Percentiles rank a stretch among this genome's conserved stretches.
phyloP scores from a whole-genome alignment of 768 basidiomycete species.

The Auriscalpium vulgare region DNA sequence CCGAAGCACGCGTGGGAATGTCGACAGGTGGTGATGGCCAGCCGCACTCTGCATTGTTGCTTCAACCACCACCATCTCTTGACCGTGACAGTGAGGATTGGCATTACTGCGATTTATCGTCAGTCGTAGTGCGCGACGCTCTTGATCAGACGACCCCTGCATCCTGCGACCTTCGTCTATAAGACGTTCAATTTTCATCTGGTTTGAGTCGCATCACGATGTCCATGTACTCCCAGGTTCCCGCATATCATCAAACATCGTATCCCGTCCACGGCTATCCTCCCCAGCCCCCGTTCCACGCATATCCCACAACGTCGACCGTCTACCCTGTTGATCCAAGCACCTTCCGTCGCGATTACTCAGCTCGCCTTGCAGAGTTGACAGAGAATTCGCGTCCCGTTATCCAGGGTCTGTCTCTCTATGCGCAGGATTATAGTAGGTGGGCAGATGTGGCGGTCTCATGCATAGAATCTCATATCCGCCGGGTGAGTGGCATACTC shows the following conservation, averaged over 20 bases:
- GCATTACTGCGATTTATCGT: background rate
- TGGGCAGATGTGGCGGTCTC: slow-evolving; percentile 75
- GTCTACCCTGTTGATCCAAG: slow-evolving; percentile 53
- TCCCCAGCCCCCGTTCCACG: slow-evolving; percentile 39
- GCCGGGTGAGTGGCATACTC: slow-evolving; percentile 61
- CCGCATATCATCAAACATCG: slow-evolving; percentile 43
- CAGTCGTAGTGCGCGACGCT: background rate
- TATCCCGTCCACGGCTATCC: slow-evolving; percentile 18
- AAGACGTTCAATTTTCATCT: slow-evolving; percentile 4
- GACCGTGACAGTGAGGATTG: slow-evolving; percentile 10
- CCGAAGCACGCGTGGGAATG: too few relatives aligned
- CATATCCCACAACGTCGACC: slow-evolving; percentile 32
- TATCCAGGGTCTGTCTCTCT: slow-evolving; percentile 87
- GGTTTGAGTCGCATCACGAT: slow-evolving; percentile 27
- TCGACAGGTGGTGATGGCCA: too few relatives aligned
- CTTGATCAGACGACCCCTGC: background rate
- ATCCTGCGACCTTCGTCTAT: background rate
- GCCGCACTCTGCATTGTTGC: background rate
- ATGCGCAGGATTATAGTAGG: slow-evolving; percentile 79
- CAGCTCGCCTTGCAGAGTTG: slow-evolving; percentile 65
- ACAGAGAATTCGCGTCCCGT: slow-evolving; percentile 93
- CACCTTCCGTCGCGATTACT: slow-evolving; percentile 74
- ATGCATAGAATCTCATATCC: slow-evolving; percentile 75
- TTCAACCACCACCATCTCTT: slow-evolving; percentile 14
- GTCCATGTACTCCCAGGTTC: slow-evolving; percentile 51